A percentile compares a stretch with the other conserved stretches of the same genome.
phyloP scores from a whole-genome alignment of 345 rosid species.

The Garcia nutans region DNA sequence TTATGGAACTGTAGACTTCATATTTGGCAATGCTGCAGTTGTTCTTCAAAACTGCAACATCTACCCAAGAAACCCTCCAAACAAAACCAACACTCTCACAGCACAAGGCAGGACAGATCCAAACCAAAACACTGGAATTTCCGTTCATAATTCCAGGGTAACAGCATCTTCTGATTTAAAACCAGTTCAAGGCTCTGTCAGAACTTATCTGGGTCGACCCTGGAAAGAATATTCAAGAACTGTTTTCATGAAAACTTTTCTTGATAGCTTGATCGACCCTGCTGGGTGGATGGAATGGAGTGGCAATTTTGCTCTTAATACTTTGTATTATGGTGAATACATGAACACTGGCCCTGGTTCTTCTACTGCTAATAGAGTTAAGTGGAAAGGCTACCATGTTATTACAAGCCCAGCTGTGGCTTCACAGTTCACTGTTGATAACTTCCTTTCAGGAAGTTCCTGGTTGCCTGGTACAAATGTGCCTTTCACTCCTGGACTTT shows the following conservation, averaged over 20 bases:
- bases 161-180: constrained; percentile 42
- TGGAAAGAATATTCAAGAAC: constrained; percentile 66
- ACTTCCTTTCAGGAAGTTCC: constrained; percentile 45
- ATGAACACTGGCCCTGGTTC: constrained; percentile 68
- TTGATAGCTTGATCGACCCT: constrained; percentile 49
- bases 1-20: constrained; percentile 59
- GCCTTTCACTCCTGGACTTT: constrained; percentile 63
- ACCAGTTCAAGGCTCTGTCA: constrained; percentile 21
- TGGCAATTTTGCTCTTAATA: constrained; percentile 47
- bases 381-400: constrained; percentile 67
- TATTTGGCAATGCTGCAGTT: constrained; percentile 63
- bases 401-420: constrained; percentile 46
- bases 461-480: constrained; percentile 65
- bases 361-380: constrained; percentile 50
- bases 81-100: constrained; percentile 51
- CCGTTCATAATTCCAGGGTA: constrained; percentile 51
- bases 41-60: constrained; percentile 61
- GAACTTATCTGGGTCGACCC: constrained; percentile 63
- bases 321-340: constrained; percentile 70
- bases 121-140: constrained; percentile 54
- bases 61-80: constrained; percentile 39
- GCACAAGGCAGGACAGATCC: constrained; percentile 63
- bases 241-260: constrained; percentile 49
- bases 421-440: constrained; percentile 49
- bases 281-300: constrained; percentile 70